phyloP scores from a whole-genome alignment of 805 yeast species.

The Lachancea meyersii region DNA sequence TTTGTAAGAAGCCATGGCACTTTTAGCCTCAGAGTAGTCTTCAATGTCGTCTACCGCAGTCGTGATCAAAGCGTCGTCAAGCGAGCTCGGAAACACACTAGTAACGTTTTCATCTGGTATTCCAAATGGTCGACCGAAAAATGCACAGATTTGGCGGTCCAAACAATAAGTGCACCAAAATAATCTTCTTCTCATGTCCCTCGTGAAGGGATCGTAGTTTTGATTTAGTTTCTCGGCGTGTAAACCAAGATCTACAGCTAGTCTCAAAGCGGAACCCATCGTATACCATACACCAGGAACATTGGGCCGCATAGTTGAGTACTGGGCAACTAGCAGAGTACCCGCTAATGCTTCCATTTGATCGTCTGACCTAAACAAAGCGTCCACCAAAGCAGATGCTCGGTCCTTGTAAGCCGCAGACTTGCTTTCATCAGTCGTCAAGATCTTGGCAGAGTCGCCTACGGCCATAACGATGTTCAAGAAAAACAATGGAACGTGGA shows the following conservation, averaged over 20 bases:
- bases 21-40: conserved; percentile 38
- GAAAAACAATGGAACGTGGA: conserved; percentile 56
- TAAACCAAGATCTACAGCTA: conserved; percentile 78
- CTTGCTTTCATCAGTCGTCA: conserved; percentile 57
- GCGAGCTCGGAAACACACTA: conserved; percentile 62
- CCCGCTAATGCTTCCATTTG: conserved; percentile 71
- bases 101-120: conserved; percentile 76
- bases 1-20: conserved; percentile 56
- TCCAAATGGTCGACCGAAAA: conserved; percentile 82
- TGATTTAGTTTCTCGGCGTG: conserved; percentile 55
- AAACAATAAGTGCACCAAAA: conserved; percentile 88
- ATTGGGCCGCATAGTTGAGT: conserved; percentile 82
- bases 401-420: conserved; percentile 67
- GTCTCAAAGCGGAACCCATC: conserved; percentile 69
- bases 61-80: conserved; percentile 66
- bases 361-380: conserved; percentile 51
- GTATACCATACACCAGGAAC: conserved; percentile 92
- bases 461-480: conserved; percentile 74
- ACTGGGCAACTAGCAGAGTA: conserved; percentile 57
- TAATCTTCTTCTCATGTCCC: conserved; percentile 66
- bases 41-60: conserved; percentile 28
- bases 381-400: conserved; percentile 53
- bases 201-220: conserved; percentile 45
- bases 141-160: conserved; percentile 81
- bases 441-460: conserved; percentile 66